Conservation (phyloP, 805 yeast genomes). For the Candida cerambycidarum region DNA sequence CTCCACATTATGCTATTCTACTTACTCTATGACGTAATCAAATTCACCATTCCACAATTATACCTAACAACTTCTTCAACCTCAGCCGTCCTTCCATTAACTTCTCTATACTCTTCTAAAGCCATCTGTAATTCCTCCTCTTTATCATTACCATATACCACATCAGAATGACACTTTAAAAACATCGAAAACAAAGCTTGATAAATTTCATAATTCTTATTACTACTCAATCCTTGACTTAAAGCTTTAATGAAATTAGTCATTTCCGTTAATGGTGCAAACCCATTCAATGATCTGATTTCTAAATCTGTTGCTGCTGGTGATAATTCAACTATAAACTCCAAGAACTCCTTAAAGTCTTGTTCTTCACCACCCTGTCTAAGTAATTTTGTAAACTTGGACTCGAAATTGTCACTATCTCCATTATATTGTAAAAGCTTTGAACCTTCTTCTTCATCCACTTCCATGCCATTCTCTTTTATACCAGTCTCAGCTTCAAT, state of each 20-base stretch:
- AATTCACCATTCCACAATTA: constrained; percentile 75
- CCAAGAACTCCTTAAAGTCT: constrained; percentile 53
- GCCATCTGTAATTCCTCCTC: constrained; percentile 44
- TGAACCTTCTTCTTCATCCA: constrained; percentile 26
- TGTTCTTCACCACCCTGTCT: constrained; percentile 47
- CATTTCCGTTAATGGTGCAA: constrained; percentile 69
- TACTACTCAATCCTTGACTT: constrained; percentile 53
- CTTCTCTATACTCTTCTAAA: constrained; percentile 48
- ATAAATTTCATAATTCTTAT: constrained; percentile 69
- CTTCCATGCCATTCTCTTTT: constrained; percentile 12
- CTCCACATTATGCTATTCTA: too few relatives aligned
- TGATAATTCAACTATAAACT: constrained; percentile 55
- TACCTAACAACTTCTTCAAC: constrained; percentile 72
- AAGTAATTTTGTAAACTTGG: constrained; percentile 65
- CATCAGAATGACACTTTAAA: constrained; percentile 79
- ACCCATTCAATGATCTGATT: constrained; percentile 70
- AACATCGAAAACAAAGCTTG: constrained; percentile 80
- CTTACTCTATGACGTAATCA: constrained; percentile 22
- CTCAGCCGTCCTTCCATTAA: constrained; percentile 34
- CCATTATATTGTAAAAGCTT: constrained; percentile 33
- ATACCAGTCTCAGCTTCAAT: constrained; percentile 40
- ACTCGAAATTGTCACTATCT: constrained; percentile 56
- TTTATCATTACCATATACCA: constrained; percentile 46
- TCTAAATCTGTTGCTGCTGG: constrained; percentile 85
- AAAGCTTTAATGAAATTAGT: constrained; percentile 66